Evolutionary conservation across 371 early-diverging fungal species (phyloP).

Genomic region (Actinomortierella wolfii): DNA sequence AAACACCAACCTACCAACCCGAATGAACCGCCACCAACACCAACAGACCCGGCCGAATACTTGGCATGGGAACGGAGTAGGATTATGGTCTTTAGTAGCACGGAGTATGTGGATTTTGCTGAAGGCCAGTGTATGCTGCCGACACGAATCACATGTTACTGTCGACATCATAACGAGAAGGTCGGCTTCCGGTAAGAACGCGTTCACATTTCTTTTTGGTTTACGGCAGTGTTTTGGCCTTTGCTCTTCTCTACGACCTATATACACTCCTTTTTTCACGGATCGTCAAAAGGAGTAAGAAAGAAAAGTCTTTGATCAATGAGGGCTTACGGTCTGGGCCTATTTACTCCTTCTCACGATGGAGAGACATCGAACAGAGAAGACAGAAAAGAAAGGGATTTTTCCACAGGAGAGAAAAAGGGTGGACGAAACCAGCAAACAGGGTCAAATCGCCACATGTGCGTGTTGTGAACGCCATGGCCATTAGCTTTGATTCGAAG

Average conservation of each 20-base stretch:
- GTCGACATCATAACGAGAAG: constrained; percentile 77
- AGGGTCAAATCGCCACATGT: no score
- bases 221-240: constrained; percentile 4
- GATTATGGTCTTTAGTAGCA: constrained; percentile 47
- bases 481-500: no score
- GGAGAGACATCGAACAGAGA: no score
- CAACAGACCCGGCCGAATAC: constrained; percentile 41
- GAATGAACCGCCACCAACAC: constrained; percentile 39
- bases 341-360: no score
- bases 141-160: constrained; percentile 79
- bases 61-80: constrained; percentile 35
- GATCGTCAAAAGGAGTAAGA: no score
- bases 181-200: constrained; percentile 58
- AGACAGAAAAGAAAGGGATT: no score
- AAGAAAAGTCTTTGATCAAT: no score
- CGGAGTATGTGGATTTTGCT: constrained; percentile 61
- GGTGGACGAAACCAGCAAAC: no score
- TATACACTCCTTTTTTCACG: constrained; percentile 8
- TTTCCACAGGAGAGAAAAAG: no score
- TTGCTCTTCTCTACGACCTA: constrained; percentile 1
- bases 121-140: constrained; percentile 73
- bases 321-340: no score
- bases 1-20: constrained; percentile 18
- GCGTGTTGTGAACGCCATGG: no score
- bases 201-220: constrained; percentile 4